Evolutionary conservation across 306 rosid species (phyloP).

Genomic region (Dicorynia guianensis): DNA sequence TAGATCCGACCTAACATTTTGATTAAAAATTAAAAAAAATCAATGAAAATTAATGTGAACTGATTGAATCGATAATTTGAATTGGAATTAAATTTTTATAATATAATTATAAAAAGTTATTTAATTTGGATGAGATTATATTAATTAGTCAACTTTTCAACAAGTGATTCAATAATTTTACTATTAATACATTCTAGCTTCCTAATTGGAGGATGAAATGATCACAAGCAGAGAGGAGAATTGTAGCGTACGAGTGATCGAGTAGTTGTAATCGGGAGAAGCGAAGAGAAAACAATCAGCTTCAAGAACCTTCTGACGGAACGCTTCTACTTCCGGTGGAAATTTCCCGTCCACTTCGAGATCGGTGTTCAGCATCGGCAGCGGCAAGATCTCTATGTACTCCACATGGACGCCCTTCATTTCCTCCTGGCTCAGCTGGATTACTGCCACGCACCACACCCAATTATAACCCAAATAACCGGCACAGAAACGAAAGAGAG

Average conservation of each 20-base stretch:
- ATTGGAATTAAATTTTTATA: too few relatives aligned
- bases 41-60: too few relatives aligned
- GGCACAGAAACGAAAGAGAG: not conserved
- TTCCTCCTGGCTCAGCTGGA: slow-evolving; percentile 48
- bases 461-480: not conserved
- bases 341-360: slow-evolving; percentile 60
- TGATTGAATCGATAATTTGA: too few relatives aligned
- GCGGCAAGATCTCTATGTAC: slow-evolving; percentile 57
- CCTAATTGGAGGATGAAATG: not conserved
- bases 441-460: slow-evolving; percentile 41
- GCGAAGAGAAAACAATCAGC: slow-evolving; percentile 72
- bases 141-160: too few relatives aligned
- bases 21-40: too few relatives aligned
- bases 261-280: slow-evolving; percentile 87
- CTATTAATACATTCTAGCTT: too few relatives aligned
- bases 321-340: slow-evolving; percentile 61
- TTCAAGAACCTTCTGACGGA: slow-evolving; percentile 62
- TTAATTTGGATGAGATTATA: too few relatives aligned
- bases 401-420: slow-evolving; percentile 57
- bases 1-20: too few relatives aligned
- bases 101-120: too few relatives aligned
- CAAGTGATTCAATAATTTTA: too few relatives aligned
- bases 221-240: not conserved
- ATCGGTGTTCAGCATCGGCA: slow-evolving; percentile 75
- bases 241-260: slow-evolving; percentile 58